Base-by-base conservation (phyloP, 2,329 filamentous ascomycete genomes). In the Chaetomium globosum region DNA sequence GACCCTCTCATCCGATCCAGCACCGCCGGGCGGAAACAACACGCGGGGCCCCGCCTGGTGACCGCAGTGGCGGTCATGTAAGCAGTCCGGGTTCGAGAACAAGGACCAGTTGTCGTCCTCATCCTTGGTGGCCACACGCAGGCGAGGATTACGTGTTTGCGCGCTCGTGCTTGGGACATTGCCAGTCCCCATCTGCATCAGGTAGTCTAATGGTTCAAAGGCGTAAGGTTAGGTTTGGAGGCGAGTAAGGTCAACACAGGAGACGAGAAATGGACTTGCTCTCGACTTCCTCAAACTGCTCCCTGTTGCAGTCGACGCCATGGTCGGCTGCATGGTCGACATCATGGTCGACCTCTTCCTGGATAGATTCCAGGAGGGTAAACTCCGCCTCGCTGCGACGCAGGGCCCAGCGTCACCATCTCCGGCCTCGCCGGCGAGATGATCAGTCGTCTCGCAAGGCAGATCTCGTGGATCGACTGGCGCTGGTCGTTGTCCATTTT, bases 381-480 rank as follows among this genome's bases (percentile, higher is more conserved):
- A 43, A 7, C 5, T 4, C 13, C 19, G 39, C 39, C 39, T 16
- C 19, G 4, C 19, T n/a, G 39, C n/a, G 26, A 48, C 2, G 4
- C 1, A 6, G 16, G 30, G 26, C 36, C 28, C 5, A 65, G 21
- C n/a, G n/a, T 48, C 49, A 66, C 64, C 43, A 66, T 13, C 56
- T n/a, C 26, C 13, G 64, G 8, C 43, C 31, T 56, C 1, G 3
- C 64, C 10, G 51, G 19, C 13, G 43, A 26, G 3, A 66, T 10
- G 12, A 53, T 10, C 26, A 66, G 4, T 33, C 55, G 56, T 26
- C n/a, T 53, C 31, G 64, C 64, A 13, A 63, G 30, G 56, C 64
- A 23, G 7, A 66, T 60, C 33, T 61, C 56, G 13, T 63, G 43
- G 49, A 51, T 43, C 3, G 52, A 62, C 21, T 59, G 59, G 28